Percentiles rank a stretch among this genome's conserved stretches.
Conservation (phyloP, 129 eudicot genomes). For the Flaveria robusta region DNA sequence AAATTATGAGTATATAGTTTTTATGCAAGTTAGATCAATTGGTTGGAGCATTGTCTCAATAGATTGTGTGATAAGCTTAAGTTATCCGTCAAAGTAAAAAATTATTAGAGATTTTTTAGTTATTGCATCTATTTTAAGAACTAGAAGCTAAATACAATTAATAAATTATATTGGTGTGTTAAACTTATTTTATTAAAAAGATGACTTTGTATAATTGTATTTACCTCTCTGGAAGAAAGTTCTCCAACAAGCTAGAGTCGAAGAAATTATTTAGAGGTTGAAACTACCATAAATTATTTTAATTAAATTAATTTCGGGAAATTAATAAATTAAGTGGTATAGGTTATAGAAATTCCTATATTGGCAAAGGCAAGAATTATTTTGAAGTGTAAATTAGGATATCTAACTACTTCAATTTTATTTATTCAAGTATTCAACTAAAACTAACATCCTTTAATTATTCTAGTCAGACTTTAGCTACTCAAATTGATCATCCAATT, state of each 20-base stretch:
- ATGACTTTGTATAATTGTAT: not conserved
- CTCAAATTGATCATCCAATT: not conserved
- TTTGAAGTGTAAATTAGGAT: conserved; percentile 17
- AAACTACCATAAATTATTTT: conserved; percentile 28
- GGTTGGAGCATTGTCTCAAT: too few relatives aligned
- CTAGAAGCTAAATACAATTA: too few relatives aligned
- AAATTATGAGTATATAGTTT: too few relatives aligned
- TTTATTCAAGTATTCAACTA: not conserved
- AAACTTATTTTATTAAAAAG: too few relatives aligned
- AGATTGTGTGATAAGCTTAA: too few relatives aligned
- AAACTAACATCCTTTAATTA: not conserved
- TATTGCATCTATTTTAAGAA: too few relatives aligned
- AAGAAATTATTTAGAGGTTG: conserved; percentile 34
- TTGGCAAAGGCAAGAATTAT: not conserved
- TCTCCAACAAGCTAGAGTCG: conserved; percentile 10
- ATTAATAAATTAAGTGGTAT: conserved; percentile 20
- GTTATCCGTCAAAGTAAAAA: too few relatives aligned
- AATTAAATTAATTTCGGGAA: not conserved
- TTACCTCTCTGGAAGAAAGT: not conserved
- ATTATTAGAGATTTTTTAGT: too few relatives aligned
- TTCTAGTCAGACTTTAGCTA: not conserved
- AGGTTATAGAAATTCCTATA: conserved; percentile 1
- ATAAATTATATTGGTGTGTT: too few relatives aligned
- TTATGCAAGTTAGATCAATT: too few relatives aligned
- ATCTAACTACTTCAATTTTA: conserved; percentile 18